These are phyloP conservation scores for Chytriomyces sp. DNA, from an alignment of 192 early-diverging fungal genomes.

Conservation along the genomic window DNA sequence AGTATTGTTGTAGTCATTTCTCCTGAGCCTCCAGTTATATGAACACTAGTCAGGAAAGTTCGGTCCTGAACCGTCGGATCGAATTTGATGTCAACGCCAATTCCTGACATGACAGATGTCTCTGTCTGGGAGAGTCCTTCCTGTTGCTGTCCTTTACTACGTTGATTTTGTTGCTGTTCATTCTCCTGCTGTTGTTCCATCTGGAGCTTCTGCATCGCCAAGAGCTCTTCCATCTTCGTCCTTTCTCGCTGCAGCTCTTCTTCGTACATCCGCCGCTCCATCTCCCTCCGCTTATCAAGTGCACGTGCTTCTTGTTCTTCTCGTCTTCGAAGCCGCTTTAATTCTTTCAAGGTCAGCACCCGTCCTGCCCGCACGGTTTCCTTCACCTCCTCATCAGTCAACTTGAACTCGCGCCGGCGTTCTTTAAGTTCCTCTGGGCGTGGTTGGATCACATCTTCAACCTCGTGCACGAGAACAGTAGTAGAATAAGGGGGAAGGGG, in stretches of 20 bases:
- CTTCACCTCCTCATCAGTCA: conserved; percentile 54
- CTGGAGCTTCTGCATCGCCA: no score
- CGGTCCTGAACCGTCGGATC: conserved; percentile 41
- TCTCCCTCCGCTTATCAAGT: background rate
- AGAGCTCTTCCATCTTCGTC: conserved; percentile 8
- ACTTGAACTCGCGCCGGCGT: conserved; percentile 43
- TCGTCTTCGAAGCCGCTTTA: conserved; percentile 35
- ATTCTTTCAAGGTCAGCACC: conserved; percentile 44
- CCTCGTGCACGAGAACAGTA: background rate
- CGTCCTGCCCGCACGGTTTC: conserved; percentile 48
- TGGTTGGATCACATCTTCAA: background rate
- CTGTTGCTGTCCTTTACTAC: background rate
- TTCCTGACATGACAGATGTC: no score
- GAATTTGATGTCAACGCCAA: conserved; percentile 34
- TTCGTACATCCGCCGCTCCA: conserved; percentile 11
- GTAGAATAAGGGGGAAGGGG: no score
- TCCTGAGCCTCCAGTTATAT: conserved; percentile 45
- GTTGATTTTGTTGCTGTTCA: background rate
- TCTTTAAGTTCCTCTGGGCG: conserved; percentile 11
- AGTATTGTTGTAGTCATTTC: background rate
- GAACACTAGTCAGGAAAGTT: conserved; percentile 60
- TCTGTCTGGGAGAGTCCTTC: background rate
- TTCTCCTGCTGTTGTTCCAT: background rate
- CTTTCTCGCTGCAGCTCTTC: conserved; percentile 19
- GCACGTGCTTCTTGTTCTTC: conserved; percentile 5